Evolutionary conservation across 768 basidiomycete genomes (phyloP).

Genomic region (Amylocystis lapponica): DNA sequence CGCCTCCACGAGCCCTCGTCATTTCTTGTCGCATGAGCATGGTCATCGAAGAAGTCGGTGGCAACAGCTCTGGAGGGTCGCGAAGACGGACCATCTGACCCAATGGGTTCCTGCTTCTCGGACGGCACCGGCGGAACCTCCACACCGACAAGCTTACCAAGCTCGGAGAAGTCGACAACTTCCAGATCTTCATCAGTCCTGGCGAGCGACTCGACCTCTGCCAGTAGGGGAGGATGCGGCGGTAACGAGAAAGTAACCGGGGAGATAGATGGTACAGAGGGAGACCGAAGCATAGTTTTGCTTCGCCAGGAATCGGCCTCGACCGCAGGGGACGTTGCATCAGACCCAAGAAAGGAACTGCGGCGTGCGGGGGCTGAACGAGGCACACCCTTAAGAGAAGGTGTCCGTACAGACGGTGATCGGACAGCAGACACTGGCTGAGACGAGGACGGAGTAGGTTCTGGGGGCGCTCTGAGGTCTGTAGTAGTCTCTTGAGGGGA

Average conservation of each 20-base stretch:
- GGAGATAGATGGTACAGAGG: slow-evolving; percentile 25
- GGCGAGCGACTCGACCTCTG: slow-evolving; percentile 33
- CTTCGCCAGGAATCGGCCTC: slow-evolving; percentile 65
- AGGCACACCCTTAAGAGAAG: slow-evolving; percentile 28
- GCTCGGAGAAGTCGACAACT: slow-evolving; percentile 75
- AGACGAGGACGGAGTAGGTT: not conserved
- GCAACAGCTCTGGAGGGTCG: slow-evolving; percentile 48
- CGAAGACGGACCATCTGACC: slow-evolving; percentile 13
- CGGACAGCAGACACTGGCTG: slow-evolving; percentile 6
- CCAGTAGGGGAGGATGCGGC: slow-evolving; percentile 24
- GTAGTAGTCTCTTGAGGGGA: no score
- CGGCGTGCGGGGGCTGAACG: slow-evolving; percentile 24
- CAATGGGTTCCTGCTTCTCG: slow-evolving; percentile 16
- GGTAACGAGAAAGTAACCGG: no score
- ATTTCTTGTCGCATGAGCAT: slow-evolving; percentile 22
- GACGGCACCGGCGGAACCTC: slow-evolving; percentile 21
- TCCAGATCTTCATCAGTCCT: slow-evolving; percentile 59
- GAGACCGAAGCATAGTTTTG: slow-evolving; percentile 29
- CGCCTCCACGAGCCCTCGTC: slow-evolving; percentile 44
- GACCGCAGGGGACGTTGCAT: slow-evolving; percentile 24
- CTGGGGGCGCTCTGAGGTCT: no score
- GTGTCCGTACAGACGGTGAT: slow-evolving; percentile 21
- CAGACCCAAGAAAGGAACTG: slow-evolving; percentile 7
- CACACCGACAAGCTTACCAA: slow-evolving; percentile 61
- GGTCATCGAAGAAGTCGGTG: slow-evolving; percentile 70